Conservation (phyloP, 2,329 filamentous ascomycete species). For the Escovopsis sp. region DNA sequence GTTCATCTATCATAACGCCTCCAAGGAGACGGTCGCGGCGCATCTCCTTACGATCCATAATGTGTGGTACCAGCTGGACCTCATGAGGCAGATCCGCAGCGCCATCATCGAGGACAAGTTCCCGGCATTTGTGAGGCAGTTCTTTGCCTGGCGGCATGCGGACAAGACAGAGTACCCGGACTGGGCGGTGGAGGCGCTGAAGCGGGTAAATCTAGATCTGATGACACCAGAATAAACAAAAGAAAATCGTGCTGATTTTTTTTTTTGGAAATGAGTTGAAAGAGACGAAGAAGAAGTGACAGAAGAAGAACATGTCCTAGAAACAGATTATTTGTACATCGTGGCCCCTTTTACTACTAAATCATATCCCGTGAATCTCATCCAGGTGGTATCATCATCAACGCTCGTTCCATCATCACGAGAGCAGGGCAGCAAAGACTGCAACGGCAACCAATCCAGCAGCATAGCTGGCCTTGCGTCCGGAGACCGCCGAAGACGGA, state of each 20-base stretch:
- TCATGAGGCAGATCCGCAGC: slow-evolving; percentile 64
- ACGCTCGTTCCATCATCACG: background rate
- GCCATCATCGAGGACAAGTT: slow-evolving; percentile 72
- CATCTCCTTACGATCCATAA: slow-evolving; percentile 83
- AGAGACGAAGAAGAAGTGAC: background rate
- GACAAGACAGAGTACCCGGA: slow-evolving; percentile 52
- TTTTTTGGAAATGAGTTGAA: background rate
- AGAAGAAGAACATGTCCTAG: background rate
- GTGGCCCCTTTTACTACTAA: background rate
- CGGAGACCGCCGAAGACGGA: slow-evolving; percentile 9
- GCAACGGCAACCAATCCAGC: slow-evolving; percentile 11
- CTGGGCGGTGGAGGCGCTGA: slow-evolving; percentile 75
- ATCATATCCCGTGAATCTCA: background rate
- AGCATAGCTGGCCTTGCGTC: slow-evolving; percentile 9
- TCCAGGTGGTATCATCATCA: no score
- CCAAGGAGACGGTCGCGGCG: slow-evolving; percentile 90
- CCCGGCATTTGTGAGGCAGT: slow-evolving; percentile 61
- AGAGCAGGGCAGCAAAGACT: slow-evolving; percentile 12
- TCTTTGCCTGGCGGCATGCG: slow-evolving; percentile 61
- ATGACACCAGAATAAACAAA: slow-evolving; percentile 7
- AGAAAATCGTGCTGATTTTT: background rate
- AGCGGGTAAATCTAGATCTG: slow-evolving; percentile 61
- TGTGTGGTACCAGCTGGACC: slow-evolving; percentile 74
- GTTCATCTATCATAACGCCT: slow-evolving; percentile 80
- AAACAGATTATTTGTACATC: background rate